Base-by-base conservation (phyloP, 805 yeast species). In the Kodamaea nitidulidarum region DNA sequence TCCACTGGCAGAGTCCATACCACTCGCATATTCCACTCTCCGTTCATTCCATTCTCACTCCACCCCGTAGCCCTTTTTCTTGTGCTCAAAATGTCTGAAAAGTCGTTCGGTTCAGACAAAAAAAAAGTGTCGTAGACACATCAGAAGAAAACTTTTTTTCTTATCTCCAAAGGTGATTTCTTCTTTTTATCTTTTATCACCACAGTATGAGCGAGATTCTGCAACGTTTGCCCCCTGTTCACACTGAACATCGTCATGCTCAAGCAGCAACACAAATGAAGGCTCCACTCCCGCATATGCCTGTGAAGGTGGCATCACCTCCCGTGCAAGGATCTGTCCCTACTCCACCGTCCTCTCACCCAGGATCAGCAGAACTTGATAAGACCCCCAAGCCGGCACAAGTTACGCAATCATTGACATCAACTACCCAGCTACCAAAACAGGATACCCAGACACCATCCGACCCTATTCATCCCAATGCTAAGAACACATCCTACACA, bases 401-500 rank as follows among this genome's bases (percentile, higher is more conserved):
- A 8, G 31, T 5, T 14, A 11, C 11, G 9, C 15, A 7, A 12
- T 15, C 17, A 4, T 4, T 7, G 14, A 4, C 35, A 21, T 29
- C 30, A 4, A 10, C 39, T 15, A 15, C 17, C 14, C 32, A 32
- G n/a, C 26, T 22, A 12, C 15, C 28, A 15, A 7, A 18, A 12
- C 15, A 38, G 6, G 32, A 32, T 21, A 5, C 42, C 7, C 34
- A 41, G 14, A 21, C 32, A 7, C 18, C 42, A 14, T 14, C 35
- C 21, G 56, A 50, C 43, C 71, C 72, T 7, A 67, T 70, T 18
- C 80, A 75, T 50, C 84, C 84, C 15, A 80, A 80, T 56, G 83
- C 81, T 4, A 80, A 78, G 54, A 67, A 81, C 3, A 78, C 81
- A 7, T 73, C 78, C 25, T 77, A 71, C 43, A 68, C 76, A 22